Evolutionary conservation across 192 early-diverging fungal genomes (phyloP), one percentile per base, ranked within the genome.

Genomic region (Coemansia sp.): DNA sequence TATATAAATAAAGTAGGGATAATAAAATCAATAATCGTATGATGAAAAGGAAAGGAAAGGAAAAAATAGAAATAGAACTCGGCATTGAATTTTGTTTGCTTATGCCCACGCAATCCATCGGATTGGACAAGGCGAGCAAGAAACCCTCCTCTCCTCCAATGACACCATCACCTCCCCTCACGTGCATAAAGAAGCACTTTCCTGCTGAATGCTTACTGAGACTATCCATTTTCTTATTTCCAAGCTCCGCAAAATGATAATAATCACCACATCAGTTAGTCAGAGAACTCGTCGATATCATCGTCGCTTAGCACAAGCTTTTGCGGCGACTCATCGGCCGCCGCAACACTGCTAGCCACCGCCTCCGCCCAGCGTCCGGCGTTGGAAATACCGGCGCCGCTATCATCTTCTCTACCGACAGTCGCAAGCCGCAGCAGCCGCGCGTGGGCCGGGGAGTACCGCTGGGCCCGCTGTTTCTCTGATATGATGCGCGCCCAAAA

Each of bases 231-330:
- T 19, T 53, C 23, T 53, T 53, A 21, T 19, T 11, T 53, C 6
- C 50, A 53, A 53, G 21, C 7, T 23, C 23, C 19, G 32, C 32
- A 32, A 32, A 32, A 32, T 32, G 32, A 32, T 32, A 32, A 4
- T 4, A 32, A 32, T 32, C 32, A 32, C 32, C 32, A 23, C 19
- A 7, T 5, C 6, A 1, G 43, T 58, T 69, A 76, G 62, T 82
- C 79, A 1, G 79, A 76, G 47, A 76, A 82, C 4, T 82, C 79
- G 16, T 67, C 68, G 43, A 82, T 76, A 48, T 82, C 79, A 48
- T 82, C 79, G 49, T 82, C 79, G 48, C 74, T 76, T 41, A 76
- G 71, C 49, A 76, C 74, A 18, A 70, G 65, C 50, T 70, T 70
- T 47, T 71, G 60, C 49, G 39, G 39, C 38, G n/a, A 40, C n/a